phyloP scores from a whole-genome alignment of 345 rosid genomes.

The Bretschneidera sinensis region DNA sequence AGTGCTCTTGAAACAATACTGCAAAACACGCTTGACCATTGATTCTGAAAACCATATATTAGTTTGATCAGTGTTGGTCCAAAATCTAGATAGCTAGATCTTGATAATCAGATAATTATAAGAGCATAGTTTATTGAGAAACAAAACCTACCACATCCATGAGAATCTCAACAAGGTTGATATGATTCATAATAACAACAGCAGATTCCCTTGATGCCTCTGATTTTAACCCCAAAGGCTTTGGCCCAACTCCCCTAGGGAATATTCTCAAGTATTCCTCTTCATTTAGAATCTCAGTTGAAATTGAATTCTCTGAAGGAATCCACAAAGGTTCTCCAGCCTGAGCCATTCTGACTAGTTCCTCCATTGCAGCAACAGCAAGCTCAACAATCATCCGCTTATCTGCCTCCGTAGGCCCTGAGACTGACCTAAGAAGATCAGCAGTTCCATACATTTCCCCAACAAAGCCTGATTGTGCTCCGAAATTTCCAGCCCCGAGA shows the following conservation, averaged over 20 bases:
- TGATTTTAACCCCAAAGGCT: slow-evolving; percentile 61
- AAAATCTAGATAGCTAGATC: no score
- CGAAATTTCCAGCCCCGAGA: slow-evolving; percentile 46
- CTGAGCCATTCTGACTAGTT: slow-evolving; percentile 78
- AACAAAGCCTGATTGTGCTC: slow-evolving; percentile 49
- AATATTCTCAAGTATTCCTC: slow-evolving; percentile 78
- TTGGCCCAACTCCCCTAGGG: slow-evolving; percentile 81
- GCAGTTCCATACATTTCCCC: slow-evolving; percentile 74
- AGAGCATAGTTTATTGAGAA: no score
- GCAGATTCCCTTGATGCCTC: slow-evolving; percentile 89
- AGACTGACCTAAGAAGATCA: slow-evolving; percentile 51
- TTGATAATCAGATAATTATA: background rate
- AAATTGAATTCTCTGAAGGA: slow-evolving; percentile 34
- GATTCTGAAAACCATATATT: slow-evolving; percentile 39
- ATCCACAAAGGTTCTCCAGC: slow-evolving; percentile 79
- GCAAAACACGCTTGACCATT: slow-evolving; percentile 83
- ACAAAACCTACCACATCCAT: slow-evolving; percentile 75
- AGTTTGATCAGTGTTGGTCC: background rate
- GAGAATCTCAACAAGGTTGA: slow-evolving; percentile 82
- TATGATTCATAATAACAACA: slow-evolving; percentile 77
- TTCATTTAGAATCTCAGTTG: slow-evolving; percentile 52
- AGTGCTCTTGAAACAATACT: slow-evolving; percentile 87
- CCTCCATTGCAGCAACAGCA: slow-evolving; percentile 97
- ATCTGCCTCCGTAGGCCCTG: slow-evolving; percentile 71
- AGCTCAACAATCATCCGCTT: slow-evolving; percentile 88